These are phyloP conservation scores for Ceratobasidium theobromae DNA, from an alignment of 1,284 basidiomycete genomes.

Conservation along the genomic window DNA sequence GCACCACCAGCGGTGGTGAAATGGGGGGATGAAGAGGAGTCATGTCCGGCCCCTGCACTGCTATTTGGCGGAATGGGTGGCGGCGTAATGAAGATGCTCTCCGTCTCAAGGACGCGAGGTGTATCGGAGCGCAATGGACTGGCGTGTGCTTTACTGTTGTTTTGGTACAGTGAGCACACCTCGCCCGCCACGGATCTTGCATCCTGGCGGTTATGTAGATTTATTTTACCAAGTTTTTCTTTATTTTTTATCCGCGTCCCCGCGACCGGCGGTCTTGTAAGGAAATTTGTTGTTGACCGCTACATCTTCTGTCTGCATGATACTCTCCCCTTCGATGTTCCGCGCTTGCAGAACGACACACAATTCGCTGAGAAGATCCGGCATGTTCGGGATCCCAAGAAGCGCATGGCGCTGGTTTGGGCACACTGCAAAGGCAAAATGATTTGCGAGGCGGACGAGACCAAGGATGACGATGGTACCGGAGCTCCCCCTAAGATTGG, in stretches of 20 bases:
- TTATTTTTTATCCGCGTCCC: slow-evolving; percentile 8
- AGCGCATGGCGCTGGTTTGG: slow-evolving; percentile 87
- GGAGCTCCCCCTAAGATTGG: slow-evolving; percentile 66
- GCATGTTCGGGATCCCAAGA: slow-evolving; percentile 84
- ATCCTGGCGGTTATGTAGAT: slow-evolving; percentile 22
- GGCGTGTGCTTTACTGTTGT: slow-evolving; percentile 9
- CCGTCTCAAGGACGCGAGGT: slow-evolving; percentile 22
- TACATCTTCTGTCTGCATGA: slow-evolving; percentile 16
- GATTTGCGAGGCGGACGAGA: slow-evolving; percentile 82
- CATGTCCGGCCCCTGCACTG: slow-evolving; percentile 39
- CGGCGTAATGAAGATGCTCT: slow-evolving; percentile 3
- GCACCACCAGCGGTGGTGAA: slow-evolving; percentile 85
- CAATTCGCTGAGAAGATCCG: slow-evolving; percentile 81
- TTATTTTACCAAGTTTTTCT: not conserved
- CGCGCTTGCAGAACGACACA: slow-evolving; percentile 66
- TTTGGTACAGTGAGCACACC: slow-evolving; percentile 15
- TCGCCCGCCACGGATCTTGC: slow-evolving; percentile 36
- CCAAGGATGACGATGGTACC: slow-evolving; percentile 75
- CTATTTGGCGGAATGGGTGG: slow-evolving; percentile 8
- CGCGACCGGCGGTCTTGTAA: not conserved
- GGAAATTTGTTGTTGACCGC: slow-evolving; percentile 28
- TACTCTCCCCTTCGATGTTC: slow-evolving; percentile 2
- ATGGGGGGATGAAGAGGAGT: slow-evolving; percentile 93
- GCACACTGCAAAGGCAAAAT: slow-evolving; percentile 81
- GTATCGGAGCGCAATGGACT: slow-evolving; percentile 11